Percentiles rank a stretch among this genome's conserved stretches.
Evolutionary conservation across 306 rosid species (phyloP).

Genomic region (Prosopis cineraria): DNA sequence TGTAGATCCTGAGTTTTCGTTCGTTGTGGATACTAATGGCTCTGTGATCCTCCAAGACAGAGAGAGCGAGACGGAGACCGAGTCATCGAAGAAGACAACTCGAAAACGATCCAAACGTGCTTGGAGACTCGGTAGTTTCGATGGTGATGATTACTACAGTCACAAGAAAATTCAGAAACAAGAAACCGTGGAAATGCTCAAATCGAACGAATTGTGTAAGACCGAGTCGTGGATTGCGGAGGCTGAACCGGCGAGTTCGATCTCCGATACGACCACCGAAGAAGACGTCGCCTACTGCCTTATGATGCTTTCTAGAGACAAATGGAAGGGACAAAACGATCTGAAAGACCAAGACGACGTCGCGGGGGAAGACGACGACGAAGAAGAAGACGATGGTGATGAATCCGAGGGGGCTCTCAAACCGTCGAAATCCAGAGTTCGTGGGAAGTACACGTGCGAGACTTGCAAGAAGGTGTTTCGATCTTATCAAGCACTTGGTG

Average conservation of each 20-base stretch:
- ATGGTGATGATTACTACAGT: not conserved
- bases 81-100: slow-evolving; percentile 75
- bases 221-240: slow-evolving; percentile 52
- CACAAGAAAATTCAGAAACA: slow-evolving; percentile 23
- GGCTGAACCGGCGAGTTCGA: slow-evolving; percentile 67
- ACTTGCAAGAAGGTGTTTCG: slow-evolving; percentile 80
- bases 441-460: slow-evolving; percentile 83
- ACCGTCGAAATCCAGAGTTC: slow-evolving; percentile 27
- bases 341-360: not conserved
- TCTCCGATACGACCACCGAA: slow-evolving; percentile 70
- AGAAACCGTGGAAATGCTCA: slow-evolving; percentile 27
- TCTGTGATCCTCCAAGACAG: slow-evolving; percentile 72
- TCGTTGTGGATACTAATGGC: slow-evolving; percentile 30
- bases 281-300: slow-evolving; percentile 84
- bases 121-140: slow-evolving; percentile 41
- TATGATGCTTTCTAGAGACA: slow-evolving; percentile 83
- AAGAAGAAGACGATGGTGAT: slow-evolving; percentile 49
- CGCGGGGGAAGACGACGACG: slow-evolving; percentile 17
- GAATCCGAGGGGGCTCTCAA: slow-evolving; percentile 60
- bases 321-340: slow-evolving; percentile 49
- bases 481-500: slow-evolving; percentile 92
- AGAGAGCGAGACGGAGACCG: slow-evolving; percentile 89
- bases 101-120: slow-evolving; percentile 66
- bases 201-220: slow-evolving; percentile 18
- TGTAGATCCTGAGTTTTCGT: slow-evolving; percentile 73